Base-by-base conservation (phyloP, 495 filamentous ascomycete species). In the Pyronema omphalodes region DNA sequence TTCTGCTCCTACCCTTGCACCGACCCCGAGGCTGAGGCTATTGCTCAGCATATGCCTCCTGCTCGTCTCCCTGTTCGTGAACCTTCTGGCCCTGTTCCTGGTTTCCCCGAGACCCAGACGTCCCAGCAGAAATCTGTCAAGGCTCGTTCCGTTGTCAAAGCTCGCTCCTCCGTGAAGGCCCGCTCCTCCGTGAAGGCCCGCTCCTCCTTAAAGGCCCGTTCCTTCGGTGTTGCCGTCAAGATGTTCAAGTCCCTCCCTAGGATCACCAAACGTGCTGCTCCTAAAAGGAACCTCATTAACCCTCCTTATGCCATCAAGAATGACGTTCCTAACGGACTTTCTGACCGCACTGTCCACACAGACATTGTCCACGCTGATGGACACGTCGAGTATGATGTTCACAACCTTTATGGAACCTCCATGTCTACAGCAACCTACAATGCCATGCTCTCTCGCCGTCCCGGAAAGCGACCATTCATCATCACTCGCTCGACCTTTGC, bases 401-500 rank as follows among this genome's bases (percentile, higher is more conserved):
- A 94, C 67, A 94, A 94, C 63, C 67, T 93, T 9, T 91, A 85
- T 65, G 87, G 87, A 40, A 79, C 76, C 8, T 86, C 72, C 84
- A 94, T 93, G 87, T 80, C 77, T 23, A 69, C 74, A 7, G 68
- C 76, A 1, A 83, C 79, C 18, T 72, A 77, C 53, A 62, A 73
- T 4, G 81, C 84, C 7, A 84, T 93, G 84, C 67, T 77, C 8
- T 66, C 71, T 35, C 76, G 84, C 37, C 79, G 83, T 1, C 84
- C 86, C 0, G 66, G 62, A 1, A 69, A 76, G 1, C 76, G 86
- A 0, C 85, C 87, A 4, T 60, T 93, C 51, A 71, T 93, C 56
- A 93, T 94, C 64, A 89, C 86, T 14, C 81, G 87, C 17, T 82
- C 77, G 55, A 93, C 85, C 1, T 94, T 88, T 62, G 79, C 82